Evolutionary conservation across 805 yeast species (phyloP), one percentile per base, ranked within the genome.

Genomic region (Candida yuanshanica): DNA sequence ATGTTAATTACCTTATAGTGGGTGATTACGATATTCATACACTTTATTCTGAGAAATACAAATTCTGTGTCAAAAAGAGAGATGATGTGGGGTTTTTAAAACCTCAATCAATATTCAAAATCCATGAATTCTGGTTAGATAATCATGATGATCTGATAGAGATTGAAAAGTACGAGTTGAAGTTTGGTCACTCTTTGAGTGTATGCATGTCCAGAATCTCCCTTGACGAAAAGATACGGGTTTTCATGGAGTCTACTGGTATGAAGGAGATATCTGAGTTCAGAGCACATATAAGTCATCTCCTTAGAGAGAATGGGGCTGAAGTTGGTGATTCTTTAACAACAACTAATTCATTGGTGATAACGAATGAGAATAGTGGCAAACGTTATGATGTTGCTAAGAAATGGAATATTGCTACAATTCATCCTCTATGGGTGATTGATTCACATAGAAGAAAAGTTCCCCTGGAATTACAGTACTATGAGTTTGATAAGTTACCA

Each of bases 1-100:
- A 78, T 54, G 81, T 77, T 3, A 69, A 73, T 39, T 74, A 74
- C 32, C 59, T 83, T 20, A 66, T 83, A 5, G 80, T 81, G 23
- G 88, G 87, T 2, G 69, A 68, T 32, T 62, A 74, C 22, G 87
- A 2, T 69, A 67, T 35, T 61, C 73, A 20, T 62, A 68, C 42
- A 7, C 11, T 27, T 14, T 27, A 14, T 27, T 77, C 83, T 0
- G 80, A 75, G 21, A 79, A 79, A 54, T 77, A 70, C 56, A 61
- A 60, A 38, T 79, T 67, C 52, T 70, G 77, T 41, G 69, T 77
- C 2, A 62, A 66, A 42, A 64, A 67, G 42, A 60, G 86, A 41
- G 62, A 64, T 37, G 90, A 84, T 59, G 69, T 87, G 24, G 59
- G 58, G 33, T 77, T 86, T 49, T 55, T 86, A 14, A 55, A 61